Evolutionary conservation across 2,329 filamentous ascomycete genomes (phyloP).

Genomic region (Rhexocercosporidium sp.): DNA sequence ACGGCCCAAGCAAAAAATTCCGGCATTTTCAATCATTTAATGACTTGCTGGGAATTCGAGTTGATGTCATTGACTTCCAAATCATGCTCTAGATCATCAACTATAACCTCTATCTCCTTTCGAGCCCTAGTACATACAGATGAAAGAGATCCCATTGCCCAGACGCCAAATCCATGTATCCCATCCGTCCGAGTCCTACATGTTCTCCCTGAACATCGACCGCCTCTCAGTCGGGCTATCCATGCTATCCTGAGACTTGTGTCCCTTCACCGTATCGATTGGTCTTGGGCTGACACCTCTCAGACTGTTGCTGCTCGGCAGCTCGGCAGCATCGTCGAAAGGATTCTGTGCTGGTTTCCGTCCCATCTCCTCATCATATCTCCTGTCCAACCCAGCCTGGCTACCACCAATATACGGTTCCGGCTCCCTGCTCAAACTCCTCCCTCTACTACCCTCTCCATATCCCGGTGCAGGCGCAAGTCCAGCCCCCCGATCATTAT

Average conservation of each 20-base stretch:
- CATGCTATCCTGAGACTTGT: slow-evolving; percentile 25
- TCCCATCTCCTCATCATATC: slow-evolving; percentile 53
- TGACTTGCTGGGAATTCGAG: not conserved
- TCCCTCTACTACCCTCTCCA: slow-evolving; percentile 47
- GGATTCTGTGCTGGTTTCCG: slow-evolving; percentile 58
- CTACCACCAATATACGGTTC: slow-evolving; percentile 42
- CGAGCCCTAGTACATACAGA: slow-evolving; percentile 8
- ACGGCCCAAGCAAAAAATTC: no score
- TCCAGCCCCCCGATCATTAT: slow-evolving; percentile 47
- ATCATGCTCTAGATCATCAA: not conserved
- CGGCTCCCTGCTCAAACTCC: slow-evolving; percentile 54
- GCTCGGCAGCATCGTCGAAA: slow-evolving; percentile 70
- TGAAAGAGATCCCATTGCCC: slow-evolving; percentile 11
- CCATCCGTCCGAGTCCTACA: slow-evolving; percentile 48
- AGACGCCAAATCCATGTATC: slow-evolving; percentile 10
- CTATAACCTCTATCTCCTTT: not conserved
- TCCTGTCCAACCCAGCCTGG: slow-evolving; percentile 50
- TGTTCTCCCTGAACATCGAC: slow-evolving; percentile 73
- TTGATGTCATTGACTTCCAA: not conserved
- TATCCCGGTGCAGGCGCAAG: slow-evolving; percentile 52
- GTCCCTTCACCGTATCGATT: slow-evolving; percentile 55
- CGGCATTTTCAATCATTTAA: no score
- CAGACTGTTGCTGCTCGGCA: slow-evolving; percentile 64
- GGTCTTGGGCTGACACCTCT: slow-evolving; percentile 79
- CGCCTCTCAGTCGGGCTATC: slow-evolving; percentile 70